These are phyloP conservation scores for Spergularia azorica DNA, from an alignment of 179 eudicot genomes.

Conservation along the genomic window DNA sequence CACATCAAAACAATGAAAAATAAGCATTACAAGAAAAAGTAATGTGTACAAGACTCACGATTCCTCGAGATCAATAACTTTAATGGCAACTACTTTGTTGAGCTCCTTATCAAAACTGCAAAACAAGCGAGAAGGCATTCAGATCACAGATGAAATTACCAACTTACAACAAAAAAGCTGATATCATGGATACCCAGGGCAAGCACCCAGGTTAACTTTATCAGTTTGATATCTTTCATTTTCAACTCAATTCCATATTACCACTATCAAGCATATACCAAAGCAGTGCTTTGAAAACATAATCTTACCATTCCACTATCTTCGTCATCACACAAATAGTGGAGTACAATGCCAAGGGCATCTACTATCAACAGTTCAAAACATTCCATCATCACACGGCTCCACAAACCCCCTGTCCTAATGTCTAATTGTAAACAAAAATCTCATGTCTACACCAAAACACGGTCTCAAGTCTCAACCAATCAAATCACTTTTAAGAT, in stretches of 20 bases:
- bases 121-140: conserved; percentile 23
- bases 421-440: background rate
- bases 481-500: too few species aligned
- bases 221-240: background rate
- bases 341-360: background rate
- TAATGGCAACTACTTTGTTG: conserved; percentile 87
- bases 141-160: conserved; percentile 7
- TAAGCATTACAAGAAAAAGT: background rate
- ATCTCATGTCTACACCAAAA: background rate
- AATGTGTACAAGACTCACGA: conserved; percentile 61
- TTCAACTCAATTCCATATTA: background rate
- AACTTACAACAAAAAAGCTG: conserved; percentile 12
- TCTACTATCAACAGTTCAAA: background rate
- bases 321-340: background rate
- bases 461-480: too few species aligned
- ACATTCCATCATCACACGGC: background rate
- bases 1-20: background rate
- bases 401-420: background rate
- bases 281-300: background rate
- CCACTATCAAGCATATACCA: conserved; percentile 9
- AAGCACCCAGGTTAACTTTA: background rate
- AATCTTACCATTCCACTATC: background rate
- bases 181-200: conserved; percentile 58
- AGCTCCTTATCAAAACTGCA: conserved; percentile 94
- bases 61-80: conserved; percentile 95